These are phyloP conservation scores for Tulasnella calospora DNA, from an alignment of 768 basidiomycete genomes.

Conservation along the genomic window DNA sequence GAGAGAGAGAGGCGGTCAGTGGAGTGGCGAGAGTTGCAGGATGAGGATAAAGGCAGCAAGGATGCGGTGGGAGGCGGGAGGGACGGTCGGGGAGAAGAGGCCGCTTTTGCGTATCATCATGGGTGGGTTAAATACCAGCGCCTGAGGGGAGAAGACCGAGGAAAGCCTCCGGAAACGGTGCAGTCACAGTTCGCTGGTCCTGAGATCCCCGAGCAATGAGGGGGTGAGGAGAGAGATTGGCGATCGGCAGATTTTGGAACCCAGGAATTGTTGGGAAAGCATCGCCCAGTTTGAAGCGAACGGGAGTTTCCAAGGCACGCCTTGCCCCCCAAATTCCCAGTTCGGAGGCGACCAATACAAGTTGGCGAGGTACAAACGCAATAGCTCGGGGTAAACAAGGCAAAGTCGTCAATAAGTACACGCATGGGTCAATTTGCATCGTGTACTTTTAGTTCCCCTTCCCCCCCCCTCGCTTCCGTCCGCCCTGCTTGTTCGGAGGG, in stretches of 20 bases:
- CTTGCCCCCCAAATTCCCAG: background rate
- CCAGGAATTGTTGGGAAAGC: background rate
- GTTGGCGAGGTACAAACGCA: background rate
- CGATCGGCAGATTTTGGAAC: background rate
- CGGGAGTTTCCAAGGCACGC: background rate
- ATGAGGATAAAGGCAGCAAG: background rate
- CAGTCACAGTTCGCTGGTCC: background rate
- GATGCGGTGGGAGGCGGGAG: background rate
- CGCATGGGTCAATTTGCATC: background rate
- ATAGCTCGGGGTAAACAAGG: background rate
- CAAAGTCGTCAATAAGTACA: background rate
- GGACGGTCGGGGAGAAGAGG: background rate
- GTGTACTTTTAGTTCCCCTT: background rate
- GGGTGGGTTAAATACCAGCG: background rate
- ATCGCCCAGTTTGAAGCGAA: background rate
- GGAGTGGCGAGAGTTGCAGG: background rate
- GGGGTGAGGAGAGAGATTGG: background rate
- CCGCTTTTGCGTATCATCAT: background rate
- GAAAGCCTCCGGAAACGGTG: background rate
- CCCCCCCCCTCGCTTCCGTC: background rate
- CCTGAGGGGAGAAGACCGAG: background rate
- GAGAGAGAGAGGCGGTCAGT: background rate
- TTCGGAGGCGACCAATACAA: background rate
- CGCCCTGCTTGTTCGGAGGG: constrained; percentile 6
- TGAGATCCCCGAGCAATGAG: background rate